phyloP scores from a whole-genome alignment of 352 stramenopile species.

The Bremia lactucae region DNA sequence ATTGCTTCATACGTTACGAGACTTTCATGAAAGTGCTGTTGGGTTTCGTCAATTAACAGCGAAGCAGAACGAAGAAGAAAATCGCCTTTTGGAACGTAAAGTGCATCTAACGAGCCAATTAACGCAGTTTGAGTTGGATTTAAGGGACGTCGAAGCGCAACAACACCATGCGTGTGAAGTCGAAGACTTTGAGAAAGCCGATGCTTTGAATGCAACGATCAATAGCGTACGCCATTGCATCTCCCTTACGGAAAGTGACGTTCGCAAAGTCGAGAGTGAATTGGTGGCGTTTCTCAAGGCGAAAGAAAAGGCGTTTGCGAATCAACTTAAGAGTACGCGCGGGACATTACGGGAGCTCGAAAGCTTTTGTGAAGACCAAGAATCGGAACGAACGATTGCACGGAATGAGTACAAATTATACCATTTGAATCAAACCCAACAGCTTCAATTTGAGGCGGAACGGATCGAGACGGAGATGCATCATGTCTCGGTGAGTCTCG shows the following conservation, averaged over 20 bases:
- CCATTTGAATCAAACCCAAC: conserved; percentile 51
- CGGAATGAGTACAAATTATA: conserved; percentile 56
- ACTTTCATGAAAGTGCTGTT: conserved; percentile 65
- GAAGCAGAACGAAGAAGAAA: conserved; percentile 70
- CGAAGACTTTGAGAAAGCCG: conserved; percentile 79
- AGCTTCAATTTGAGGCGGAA: conserved; percentile 68
- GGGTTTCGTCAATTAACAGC: conserved; percentile 50
- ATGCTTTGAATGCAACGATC: conserved; percentile 70
- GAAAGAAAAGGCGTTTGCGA: conserved; percentile 70
- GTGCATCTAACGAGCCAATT: conserved; percentile 51
- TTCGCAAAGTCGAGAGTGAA: conserved; percentile 69
- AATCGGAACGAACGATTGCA: conserved; percentile 32
- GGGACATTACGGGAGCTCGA: conserved; percentile 61
- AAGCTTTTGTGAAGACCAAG: conserved; percentile 69
- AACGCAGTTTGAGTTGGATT: conserved; percentile 71
- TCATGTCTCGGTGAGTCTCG: conserved; percentile 61
- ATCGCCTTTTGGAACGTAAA: conserved; percentile 58
- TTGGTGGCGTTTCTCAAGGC: conserved; percentile 55
- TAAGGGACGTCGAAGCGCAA: conserved; percentile 68
- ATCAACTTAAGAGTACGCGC: conserved; percentile 63
- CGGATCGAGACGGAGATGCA: conserved; percentile 67
- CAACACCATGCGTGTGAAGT: conserved; percentile 70
- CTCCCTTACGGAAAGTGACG: conserved; percentile 67
- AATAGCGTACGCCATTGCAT: conserved; percentile 76
- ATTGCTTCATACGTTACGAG: conserved; percentile 50